phyloP scores from a whole-genome alignment of 1,284 basidiomycete genomes.

The Xerocomus nothofagi region DNA sequence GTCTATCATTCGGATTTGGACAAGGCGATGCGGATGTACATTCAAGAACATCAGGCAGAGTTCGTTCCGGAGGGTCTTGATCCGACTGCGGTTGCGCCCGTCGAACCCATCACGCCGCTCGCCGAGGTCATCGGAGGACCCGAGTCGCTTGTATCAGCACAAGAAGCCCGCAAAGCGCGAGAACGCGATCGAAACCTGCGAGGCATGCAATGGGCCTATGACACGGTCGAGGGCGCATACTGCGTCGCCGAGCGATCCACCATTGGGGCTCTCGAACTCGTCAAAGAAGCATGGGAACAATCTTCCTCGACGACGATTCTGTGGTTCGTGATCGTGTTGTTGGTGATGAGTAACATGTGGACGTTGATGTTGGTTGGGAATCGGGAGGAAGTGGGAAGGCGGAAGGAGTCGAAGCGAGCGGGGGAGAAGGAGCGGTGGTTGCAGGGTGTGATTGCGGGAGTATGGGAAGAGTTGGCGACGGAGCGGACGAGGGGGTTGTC shows the following conservation, averaged over 20 bases:
- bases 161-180: conserved; percentile 46
- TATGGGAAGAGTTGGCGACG: conserved; percentile 68
- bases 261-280: conserved; percentile 67
- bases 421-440: conserved; percentile 75
- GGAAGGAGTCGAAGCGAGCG: conserved; percentile 54
- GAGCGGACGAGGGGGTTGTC: conserved; percentile 28
- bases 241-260: conserved; percentile 70
- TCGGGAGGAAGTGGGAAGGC: conserved; percentile 52
- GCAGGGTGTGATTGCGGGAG: conserved; percentile 62
- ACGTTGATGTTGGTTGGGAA: conserved; percentile 60
- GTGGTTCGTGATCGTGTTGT: conserved; percentile 65
- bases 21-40: conserved; percentile 82
- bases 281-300: conserved; percentile 74
- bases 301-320: conserved; percentile 67
- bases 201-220: conserved; percentile 81
- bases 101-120: conserved; percentile 29
- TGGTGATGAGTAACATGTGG: conserved; percentile 79
- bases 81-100: conserved; percentile 45
- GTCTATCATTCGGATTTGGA: conserved; percentile 86
- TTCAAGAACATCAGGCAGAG: conserved; percentile 84
- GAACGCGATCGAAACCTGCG: conserved; percentile 69
- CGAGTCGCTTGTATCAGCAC: conserved; percentile 13
- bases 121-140: conserved; percentile 12
- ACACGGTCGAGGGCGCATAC: conserved; percentile 74
- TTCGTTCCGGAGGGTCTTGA: conserved; percentile 85